These are phyloP conservation scores for Phytophthora capsici DNA, from an alignment of 352 stramenopile genomes.

Conservation along the genomic window DNA sequence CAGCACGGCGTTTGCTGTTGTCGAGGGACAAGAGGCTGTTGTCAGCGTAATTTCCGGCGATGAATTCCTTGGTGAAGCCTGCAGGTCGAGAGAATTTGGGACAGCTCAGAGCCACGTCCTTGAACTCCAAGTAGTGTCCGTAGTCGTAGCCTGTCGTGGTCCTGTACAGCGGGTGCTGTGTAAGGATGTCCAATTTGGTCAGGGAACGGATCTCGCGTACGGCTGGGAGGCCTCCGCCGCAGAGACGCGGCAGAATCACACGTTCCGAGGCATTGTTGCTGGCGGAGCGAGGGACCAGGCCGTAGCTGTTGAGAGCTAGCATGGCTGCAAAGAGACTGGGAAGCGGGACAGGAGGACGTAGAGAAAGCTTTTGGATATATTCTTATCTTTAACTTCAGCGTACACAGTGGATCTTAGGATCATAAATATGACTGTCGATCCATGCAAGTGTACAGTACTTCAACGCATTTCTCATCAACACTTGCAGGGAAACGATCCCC, in stretches of 20 bases:
- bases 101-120: conserved; percentile 56
- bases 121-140: conserved; percentile 58
- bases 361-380: not conserved
- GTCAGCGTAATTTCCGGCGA: conserved; percentile 58
- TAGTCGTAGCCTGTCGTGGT: conserved; percentile 73
- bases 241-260: conserved; percentile 53
- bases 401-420: not conserved
- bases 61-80: conserved; percentile 67
- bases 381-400: conserved; percentile 12
- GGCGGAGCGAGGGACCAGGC: conserved; percentile 24
- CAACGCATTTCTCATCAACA: not conserved
- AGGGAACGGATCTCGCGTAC: conserved; percentile 50
- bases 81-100: conserved; percentile 54
- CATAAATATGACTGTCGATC: too few species aligned
- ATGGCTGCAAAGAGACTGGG: conserved; percentile 19
- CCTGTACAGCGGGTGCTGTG: conserved; percentile 61
- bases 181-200: conserved; percentile 56
- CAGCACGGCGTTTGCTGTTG: conserved; percentile 54
- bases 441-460: not conserved
- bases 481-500: too few species aligned
- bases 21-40: conserved; percentile 63
- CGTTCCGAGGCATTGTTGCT: conserved; percentile 12
- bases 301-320: conserved; percentile 62
- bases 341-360: not conserved
- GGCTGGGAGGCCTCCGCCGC: conserved; percentile 33